Percentiles rank a stretch among this genome's conserved stretches.
These are phyloP conservation scores for Annulohypoxylon stygium DNA, from an alignment of 495 filamentous ascomycete species.

Conservation along the genomic window DNA sequence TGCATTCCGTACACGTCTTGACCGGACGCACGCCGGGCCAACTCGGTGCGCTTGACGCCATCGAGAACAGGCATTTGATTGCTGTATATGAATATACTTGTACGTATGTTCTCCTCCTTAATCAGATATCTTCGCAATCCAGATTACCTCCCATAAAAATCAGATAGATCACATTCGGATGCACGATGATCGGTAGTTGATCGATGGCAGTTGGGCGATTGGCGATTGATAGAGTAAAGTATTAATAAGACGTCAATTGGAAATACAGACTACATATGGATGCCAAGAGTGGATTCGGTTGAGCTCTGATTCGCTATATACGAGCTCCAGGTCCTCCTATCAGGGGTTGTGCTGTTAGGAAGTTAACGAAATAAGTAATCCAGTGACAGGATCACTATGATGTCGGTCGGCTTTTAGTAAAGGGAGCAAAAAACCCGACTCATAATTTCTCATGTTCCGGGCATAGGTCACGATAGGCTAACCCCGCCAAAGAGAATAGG, in stretches of 20 bases:
- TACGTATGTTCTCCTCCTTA: neutral
- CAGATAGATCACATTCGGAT: conserved; percentile 17
- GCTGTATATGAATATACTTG: neutral
- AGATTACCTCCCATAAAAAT: conserved; percentile 6
- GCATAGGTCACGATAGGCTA: conserved; percentile 7
- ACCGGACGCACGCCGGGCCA: conserved; percentile 44
- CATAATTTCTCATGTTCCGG: conserved; percentile 7
- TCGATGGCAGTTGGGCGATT: conserved; percentile 23
- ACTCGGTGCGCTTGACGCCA: conserved; percentile 42
- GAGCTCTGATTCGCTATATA: conserved; percentile 37
- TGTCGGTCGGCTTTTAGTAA: neutral
- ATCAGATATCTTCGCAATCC: neutral
- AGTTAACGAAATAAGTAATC: conserved; percentile 12
- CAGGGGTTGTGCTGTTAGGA: neutral
- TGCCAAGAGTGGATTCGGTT: conserved; percentile 31
- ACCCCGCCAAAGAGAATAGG: conserved; percentile 17
- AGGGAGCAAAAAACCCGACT: neutral
- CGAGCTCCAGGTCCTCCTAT: conserved; percentile 18
- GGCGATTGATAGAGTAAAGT: conserved; percentile 23
- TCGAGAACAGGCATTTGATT: conserved; percentile 20
- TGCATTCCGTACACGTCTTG: conserved; percentile 53
- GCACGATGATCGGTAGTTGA: conserved; percentile 14
- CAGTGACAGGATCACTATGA: conserved; percentile 8
- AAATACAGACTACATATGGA: conserved; percentile 13
- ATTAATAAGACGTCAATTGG: conserved; percentile 34